phyloP scores from a whole-genome alignment of 2,329 filamentous ascomycete genomes.

The Penicillium sp. region DNA sequence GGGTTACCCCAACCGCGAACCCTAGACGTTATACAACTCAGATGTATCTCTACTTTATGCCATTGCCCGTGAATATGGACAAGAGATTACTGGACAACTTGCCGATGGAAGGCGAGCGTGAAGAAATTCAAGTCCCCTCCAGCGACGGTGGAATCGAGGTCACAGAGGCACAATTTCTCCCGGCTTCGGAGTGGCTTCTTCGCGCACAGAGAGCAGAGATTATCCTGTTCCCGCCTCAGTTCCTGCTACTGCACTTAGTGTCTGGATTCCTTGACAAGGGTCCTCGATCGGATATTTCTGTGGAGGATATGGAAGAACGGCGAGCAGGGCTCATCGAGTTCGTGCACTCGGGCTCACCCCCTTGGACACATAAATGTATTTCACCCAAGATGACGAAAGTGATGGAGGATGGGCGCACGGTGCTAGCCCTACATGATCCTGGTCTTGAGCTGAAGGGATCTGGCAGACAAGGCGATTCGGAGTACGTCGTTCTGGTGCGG shows the following conservation, averaged over 20 bases:
- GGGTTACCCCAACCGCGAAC: constrained; percentile 77
- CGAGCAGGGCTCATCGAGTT: constrained; percentile 54
- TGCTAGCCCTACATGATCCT: constrained; percentile 58
- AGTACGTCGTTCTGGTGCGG: constrained; percentile 60
- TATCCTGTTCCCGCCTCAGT: constrained; percentile 88
- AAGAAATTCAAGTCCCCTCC: constrained; percentile 69
- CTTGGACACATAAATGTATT: constrained; percentile 54
- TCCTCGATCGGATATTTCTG: constrained; percentile 25
- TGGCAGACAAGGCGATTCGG: constrained; percentile 54
- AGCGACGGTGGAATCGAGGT: constrained; percentile 71
- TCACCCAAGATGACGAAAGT: constrained; percentile 47
- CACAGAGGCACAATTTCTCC: constrained; percentile 77
- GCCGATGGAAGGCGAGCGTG: constrained; percentile 49
- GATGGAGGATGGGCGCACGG: constrained; percentile 52
- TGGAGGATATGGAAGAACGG: constrained; percentile 40
- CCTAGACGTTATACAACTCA: constrained; percentile 86
- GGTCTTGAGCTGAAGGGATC: constrained; percentile 59
- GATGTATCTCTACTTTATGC: constrained; percentile 94
- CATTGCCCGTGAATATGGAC: constrained; percentile 52
- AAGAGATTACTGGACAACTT: constrained; percentile 38
- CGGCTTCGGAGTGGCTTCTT: constrained; percentile 69
- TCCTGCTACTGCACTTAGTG: constrained; percentile 60
- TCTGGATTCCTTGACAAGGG: constrained; percentile 53
- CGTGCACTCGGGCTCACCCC: constrained; percentile 49
- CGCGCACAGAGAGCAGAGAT: constrained; percentile 67